Evolutionary conservation across 1,139 yeast species (phyloP), one percentile per base, ranked within the genome.

Genomic region (Kodamaea plutei): DNA sequence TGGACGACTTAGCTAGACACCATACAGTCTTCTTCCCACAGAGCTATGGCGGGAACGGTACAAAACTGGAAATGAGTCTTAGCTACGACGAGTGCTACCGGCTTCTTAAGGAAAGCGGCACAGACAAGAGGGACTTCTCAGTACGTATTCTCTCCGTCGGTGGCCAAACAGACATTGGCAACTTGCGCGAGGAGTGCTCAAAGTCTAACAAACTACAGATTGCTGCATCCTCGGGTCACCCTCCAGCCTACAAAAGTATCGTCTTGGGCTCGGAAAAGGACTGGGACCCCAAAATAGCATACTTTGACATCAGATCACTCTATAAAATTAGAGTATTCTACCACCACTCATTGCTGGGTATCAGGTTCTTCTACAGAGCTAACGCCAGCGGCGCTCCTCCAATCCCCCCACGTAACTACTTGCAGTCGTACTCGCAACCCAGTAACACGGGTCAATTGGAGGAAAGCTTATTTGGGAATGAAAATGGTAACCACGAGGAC

Each of bases 281-380:
- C 12, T 34, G 41, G 8, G 36, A 40, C 4, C 50, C 54, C 39
- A 33, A 35, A 4, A 37, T 51, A 14, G 50, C 56, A 15, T 65
- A 64, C 0, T 57, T 68, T 39, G 58, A 64, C 35, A 33, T 61
- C 7, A 35, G 37, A 4, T 37, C 44, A 2, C 44, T 81, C 6
- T 57, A 57, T 25, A 67, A 64, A 31, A 67, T 85, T 1, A 69
- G 83, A 37, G 69, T 85, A 0, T 79, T 73, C 42, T 75, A 79
- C 41, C 96, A 95, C 3, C 55, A 62, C 13, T 91, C 94, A 0
- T 57, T 91, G 15, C 95, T 88, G 57, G 97, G 97, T 2, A 48
- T 89, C 23, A 36, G 45, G 22, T 50, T 61, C 36, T 54, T 46
- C 40, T 56, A 39, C 28, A 26, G 25, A 5, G 19, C 11, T 11